Percentiles rank a stretch among this genome's conserved stretches.
Evolutionary conservation across 148 eudicot genomes (phyloP).

Genomic region (Salicornia ramosissima): DNA sequence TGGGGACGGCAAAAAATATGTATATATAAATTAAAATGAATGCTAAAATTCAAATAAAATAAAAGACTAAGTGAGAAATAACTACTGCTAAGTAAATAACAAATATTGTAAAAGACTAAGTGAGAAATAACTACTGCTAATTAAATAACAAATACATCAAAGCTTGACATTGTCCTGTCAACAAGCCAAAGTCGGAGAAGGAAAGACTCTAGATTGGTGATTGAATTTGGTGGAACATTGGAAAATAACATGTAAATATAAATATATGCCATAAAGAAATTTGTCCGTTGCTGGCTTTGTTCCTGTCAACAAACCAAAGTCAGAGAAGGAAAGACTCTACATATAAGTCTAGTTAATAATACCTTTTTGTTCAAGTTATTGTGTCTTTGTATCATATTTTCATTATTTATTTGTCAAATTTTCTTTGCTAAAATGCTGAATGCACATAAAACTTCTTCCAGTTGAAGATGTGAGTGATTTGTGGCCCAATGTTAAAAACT

Average conservation of each 20-base stretch:
- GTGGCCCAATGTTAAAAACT: constrained; percentile 79
- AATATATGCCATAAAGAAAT: neutral
- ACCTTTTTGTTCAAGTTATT: neutral
- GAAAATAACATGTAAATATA: neutral
- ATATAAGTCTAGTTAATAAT: no score
- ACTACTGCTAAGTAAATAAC: no score
- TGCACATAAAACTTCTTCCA: constrained; percentile 27
- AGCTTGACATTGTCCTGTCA: neutral
- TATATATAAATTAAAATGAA: no score
- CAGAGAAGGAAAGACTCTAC: no score
- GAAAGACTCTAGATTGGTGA: neutral
- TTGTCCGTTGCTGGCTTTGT: neutral
- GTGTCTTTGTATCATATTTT: neutral
- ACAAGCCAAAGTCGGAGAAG: no score
- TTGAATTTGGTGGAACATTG: neutral
- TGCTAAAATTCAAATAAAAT: no score
- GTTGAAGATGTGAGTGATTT: constrained; percentile 96
- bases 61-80: no score
- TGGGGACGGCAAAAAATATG: no score
- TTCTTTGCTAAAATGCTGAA: constrained; percentile 20
- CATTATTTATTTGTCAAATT: neutral
- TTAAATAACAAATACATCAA: no score
- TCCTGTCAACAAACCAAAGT: no score
- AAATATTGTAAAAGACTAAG: no score
- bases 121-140: no score